phyloP scores from a whole-genome alignment of 75 land plant species.

The Pinus taeda region DNA sequence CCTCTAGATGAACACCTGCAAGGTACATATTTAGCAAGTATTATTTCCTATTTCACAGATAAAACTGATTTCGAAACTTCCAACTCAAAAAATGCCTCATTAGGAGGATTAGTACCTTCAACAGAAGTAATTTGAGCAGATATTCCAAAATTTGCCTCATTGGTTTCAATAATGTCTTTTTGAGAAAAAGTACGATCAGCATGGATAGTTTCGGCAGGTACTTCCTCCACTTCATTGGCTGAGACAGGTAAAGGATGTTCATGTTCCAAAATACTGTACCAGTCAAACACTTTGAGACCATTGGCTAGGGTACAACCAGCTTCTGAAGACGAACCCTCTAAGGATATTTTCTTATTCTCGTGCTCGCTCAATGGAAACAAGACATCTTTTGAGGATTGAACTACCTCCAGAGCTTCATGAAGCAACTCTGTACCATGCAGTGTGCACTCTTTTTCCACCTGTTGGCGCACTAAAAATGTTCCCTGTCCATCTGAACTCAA shows the following conservation, averaged over 20 bases:
- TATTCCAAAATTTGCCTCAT: not conserved
- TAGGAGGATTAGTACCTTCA: not conserved
- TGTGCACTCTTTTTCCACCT: not conserved
- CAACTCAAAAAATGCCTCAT: not conserved
- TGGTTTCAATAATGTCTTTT: not conserved
- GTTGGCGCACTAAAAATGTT: not conserved
- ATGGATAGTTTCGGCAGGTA: not conserved
- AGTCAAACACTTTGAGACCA: slow-evolving; percentile 3
- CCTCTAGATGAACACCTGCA: not conserved
- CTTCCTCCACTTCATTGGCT: not conserved
- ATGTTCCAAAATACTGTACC: not conserved
- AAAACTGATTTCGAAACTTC: not conserved
- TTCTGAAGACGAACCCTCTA: slow-evolving; percentile 3
- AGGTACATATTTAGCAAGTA: not conserved
- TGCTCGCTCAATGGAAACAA: not conserved
- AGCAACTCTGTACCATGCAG: not conserved
- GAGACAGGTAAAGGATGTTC: not conserved
- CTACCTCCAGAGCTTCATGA: not conserved
- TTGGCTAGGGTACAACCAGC: not conserved
- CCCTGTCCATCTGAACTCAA: slow-evolving; percentile 4
- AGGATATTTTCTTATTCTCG: not conserved
- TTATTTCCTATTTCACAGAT: not conserved
- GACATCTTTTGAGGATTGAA: slow-evolving; percentile 4
- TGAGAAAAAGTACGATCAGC: not conserved
- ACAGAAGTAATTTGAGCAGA: not conserved